Evolutionary conservation across 1,284 basidiomycete species (phyloP), one percentile per base, ranked within the genome.

Genomic region (Cryptococcus maquisensis): DNA sequence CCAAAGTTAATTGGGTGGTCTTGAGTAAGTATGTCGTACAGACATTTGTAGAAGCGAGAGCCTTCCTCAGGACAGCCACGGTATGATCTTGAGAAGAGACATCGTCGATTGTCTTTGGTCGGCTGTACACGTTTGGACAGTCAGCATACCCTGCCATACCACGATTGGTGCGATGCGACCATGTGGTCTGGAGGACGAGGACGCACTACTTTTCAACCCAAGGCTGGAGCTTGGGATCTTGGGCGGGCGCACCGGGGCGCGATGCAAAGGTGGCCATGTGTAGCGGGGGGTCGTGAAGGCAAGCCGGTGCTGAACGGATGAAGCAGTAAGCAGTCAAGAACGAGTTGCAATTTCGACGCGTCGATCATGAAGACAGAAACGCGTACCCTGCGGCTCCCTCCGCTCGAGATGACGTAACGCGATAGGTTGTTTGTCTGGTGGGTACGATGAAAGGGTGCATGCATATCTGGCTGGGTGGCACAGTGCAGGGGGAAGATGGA

Each of bases 201-300:
- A 74, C 80, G 50, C 49, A 92, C 91, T 97, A 98, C 83, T 97
- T 97, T 78, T 98, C 94, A 0, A 98, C 92, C 94, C 94, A 98
- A 59, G 94, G 94, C 71, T 96, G 90, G 36, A 86, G 73, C 39
- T 81, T 81, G 3, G 85, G 83, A 59, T 86, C 84, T 15, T 44
- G 28, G 18, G 53, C 38, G 3, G 49, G 49, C 15, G 55, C 60
- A 7, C 55, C 59, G 47, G 59, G 40, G 44, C 56, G 59, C 20
- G 57, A 49, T 15, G 61, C 64, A 48, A 68, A 68, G 23, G 59
- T 55, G 2, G 66, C 36, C 61, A 67, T 64, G 9, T 12, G 20
- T 21, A 3, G 39, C 8, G 13, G 20, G 13, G 39, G 28, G 28
- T 32, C 7, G 7, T 42, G n/a, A 42, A n/a, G 56, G 55, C 4